Conservation (phyloP, 2,329 filamentous ascomycete genomes). For the Dactylellina sp. region DNA sequence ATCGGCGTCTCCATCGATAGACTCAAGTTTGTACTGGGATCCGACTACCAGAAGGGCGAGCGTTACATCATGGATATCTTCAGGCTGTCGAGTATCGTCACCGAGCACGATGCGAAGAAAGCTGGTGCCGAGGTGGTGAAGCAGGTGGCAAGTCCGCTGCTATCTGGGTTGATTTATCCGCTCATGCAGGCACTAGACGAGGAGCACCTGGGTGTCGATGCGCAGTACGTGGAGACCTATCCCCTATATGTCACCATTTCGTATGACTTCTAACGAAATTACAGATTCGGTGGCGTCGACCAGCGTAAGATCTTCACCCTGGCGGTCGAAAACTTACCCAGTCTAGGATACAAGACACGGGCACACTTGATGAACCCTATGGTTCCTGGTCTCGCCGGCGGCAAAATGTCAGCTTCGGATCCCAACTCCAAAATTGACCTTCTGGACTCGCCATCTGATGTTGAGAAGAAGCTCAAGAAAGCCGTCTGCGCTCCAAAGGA, state of each 20-base stretch:
- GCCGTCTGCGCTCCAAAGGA: conserved; percentile 80
- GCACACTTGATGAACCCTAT: conserved; percentile 85
- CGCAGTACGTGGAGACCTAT: conserved; percentile 69
- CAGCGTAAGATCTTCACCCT: conserved; percentile 90
- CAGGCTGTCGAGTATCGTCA: conserved; percentile 76
- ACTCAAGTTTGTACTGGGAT: conserved; percentile 85
- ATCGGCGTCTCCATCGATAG: conserved; percentile 82
- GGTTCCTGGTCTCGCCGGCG: conserved; percentile 80
- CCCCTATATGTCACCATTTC: background rate
- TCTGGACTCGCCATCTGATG: conserved; percentile 79
- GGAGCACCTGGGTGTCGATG: conserved; percentile 86
- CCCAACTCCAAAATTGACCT: conserved; percentile 90
- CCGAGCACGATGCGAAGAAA: conserved; percentile 85
- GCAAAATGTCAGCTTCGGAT: conserved; percentile 61
- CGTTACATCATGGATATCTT: conserved; percentile 91
- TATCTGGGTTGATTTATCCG: conserved; percentile 83
- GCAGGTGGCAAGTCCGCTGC: conserved; percentile 80
- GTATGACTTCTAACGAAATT: background rate
- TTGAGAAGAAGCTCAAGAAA: conserved; percentile 87
- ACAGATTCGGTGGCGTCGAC: conserved; percentile 71
- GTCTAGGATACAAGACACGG: conserved; percentile 83
- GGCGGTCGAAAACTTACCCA: conserved; percentile 85
- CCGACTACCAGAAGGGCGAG: conserved; percentile 78
- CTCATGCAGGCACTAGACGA: conserved; percentile 92
- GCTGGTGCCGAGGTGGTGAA: conserved; percentile 95